Conservation (phyloP, 805 yeast genomes). For the Saccharomycopsis schoenii region DNA sequence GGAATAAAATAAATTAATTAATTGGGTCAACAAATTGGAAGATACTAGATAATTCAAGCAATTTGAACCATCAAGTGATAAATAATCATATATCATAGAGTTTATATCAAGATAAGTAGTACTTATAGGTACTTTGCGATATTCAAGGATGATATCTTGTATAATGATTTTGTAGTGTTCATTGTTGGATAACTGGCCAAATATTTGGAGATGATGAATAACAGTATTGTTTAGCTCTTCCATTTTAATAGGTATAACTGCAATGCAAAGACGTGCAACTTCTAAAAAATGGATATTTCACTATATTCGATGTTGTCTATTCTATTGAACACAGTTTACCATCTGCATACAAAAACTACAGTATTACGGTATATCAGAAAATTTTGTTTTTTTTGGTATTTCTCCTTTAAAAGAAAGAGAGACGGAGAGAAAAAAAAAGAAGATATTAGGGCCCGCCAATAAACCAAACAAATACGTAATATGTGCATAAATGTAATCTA, state of each 20-base stretch:
- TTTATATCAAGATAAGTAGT: background rate
- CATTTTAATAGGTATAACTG: background rate
- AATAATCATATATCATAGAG: background rate
- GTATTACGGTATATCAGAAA: background rate
- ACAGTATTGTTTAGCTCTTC: background rate
- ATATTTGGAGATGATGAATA: background rate
- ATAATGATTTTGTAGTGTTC: background rate
- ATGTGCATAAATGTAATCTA: background rate
- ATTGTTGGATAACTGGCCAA: background rate
- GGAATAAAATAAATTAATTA: background rate
- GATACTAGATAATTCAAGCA: background rate
- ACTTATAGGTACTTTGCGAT: background rate
- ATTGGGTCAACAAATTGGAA: background rate
- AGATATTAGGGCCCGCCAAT: background rate
- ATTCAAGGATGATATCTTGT: background rate
- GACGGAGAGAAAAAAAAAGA: background rate
- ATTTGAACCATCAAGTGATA: background rate
- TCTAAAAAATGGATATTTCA: no score
- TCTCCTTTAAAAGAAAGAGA: background rate
- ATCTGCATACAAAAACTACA: background rate
- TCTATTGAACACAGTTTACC: background rate
- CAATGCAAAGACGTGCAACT: background rate
- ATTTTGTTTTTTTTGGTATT: background rate
- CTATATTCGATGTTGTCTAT: no score
- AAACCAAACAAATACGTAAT: background rate